phyloP scores from a whole-genome alignment of 176 grass and related monocot genomes.

The Dactylis glomerata region DNA sequence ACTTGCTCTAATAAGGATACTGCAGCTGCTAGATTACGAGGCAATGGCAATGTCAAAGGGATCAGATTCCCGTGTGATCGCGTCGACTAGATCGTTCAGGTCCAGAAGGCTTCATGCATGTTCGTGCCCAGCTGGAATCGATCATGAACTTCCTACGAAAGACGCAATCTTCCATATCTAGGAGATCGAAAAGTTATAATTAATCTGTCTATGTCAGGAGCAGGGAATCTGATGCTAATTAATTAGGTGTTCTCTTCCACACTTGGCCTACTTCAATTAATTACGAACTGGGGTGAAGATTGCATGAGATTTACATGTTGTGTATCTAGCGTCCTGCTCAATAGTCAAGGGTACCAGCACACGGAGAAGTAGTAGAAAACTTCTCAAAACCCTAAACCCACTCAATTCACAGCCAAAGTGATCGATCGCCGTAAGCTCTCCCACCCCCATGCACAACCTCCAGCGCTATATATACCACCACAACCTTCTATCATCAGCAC shows the following conservation, averaged over 20 bases:
- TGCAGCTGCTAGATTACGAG: neutral
- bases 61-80: neutral
- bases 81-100: neutral
- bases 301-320: neutral
- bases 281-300: neutral
- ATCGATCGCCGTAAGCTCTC: neutral
- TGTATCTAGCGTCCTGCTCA: too few relatives aligned
- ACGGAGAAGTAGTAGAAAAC: neutral
- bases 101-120: neutral
- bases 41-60: neutral
- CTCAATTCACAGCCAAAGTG: neutral
- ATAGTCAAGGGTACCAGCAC: slow-evolving; percentile 4
- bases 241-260: neutral
- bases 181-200: neutral
- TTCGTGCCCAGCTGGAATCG: neutral
- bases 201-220: neutral
- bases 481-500: neutral
- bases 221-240: neutral
- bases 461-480: slow-evolving; percentile 37
- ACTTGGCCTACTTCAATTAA: neutral
- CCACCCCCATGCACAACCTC: neutral
- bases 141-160: neutral
- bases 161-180: neutral
- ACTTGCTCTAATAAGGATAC: neutral
- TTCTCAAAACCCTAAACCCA: too few relatives aligned